Evolutionary conservation across 2,329 filamentous ascomycete species (phyloP).

Genomic region (Chaetomiaceae sp.): DNA sequence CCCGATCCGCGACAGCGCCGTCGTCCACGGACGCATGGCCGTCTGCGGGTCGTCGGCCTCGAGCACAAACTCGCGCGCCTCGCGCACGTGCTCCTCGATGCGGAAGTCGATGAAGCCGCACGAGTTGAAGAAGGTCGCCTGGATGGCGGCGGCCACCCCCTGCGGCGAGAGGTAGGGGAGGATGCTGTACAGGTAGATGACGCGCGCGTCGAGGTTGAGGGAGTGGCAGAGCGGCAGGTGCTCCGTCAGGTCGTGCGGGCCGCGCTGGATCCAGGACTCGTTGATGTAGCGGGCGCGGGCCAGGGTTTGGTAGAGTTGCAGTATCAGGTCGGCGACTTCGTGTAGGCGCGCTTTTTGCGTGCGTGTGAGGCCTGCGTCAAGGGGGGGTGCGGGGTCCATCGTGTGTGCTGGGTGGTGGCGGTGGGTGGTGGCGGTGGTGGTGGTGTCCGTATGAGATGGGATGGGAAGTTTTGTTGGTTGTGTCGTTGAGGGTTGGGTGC

Average conservation of each 20-base stretch:
- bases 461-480: no score
- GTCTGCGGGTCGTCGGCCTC: background rate
- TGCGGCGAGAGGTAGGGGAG: slow-evolving; percentile 19
- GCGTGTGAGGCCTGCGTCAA: background rate
- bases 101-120: background rate
- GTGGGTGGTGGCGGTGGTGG: no score
- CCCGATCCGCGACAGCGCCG: background rate
- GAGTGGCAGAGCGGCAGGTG: slow-evolving; percentile 18
- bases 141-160: no score
- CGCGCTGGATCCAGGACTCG: slow-evolving; percentile 20
- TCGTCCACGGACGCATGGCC: background rate
- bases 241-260: slow-evolving; percentile 23
- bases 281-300: slow-evolving; percentile 27
- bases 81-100: background rate
- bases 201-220: slow-evolving; percentile 16
- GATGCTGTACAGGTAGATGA: slow-evolving; percentile 28
- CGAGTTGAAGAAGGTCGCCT: background rate
- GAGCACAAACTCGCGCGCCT: background rate
- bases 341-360: slow-evolving; percentile 19
- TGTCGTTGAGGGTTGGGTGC: no score
- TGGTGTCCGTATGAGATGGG: no score
- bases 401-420: no score
- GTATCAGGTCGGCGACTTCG: slow-evolving; percentile 27
- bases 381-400: no score
- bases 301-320: slow-evolving; percentile 29